Conservation (phyloP, 345 rosid genomes). For the Gossypium rotundifolium region DNA sequence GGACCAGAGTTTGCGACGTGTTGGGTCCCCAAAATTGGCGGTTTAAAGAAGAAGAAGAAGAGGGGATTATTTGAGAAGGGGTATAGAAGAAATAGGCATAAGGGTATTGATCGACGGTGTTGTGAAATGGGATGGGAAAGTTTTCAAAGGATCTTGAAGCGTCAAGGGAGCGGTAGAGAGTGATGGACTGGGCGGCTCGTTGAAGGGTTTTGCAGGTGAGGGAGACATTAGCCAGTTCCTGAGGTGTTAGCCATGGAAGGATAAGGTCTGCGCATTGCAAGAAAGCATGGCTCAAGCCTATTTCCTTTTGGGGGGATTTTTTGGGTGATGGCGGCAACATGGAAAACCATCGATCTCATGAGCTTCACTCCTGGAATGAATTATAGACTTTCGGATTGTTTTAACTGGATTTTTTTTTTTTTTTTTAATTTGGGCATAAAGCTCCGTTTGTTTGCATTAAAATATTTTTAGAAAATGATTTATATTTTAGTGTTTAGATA, state of each 20-base stretch:
- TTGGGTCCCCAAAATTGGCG: slow-evolving; percentile 60
- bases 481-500: too few relatives aligned
- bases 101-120: slow-evolving; percentile 31
- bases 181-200: slow-evolving; percentile 32
- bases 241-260: slow-evolving; percentile 62
- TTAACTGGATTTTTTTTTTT: background rate
- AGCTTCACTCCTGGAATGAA: background rate
- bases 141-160: slow-evolving; percentile 60
- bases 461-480: too few relatives aligned
- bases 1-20: background rate
- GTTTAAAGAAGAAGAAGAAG: slow-evolving; percentile 14
- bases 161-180: slow-evolving; percentile 49
- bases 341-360: background rate
- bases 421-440: too few relatives aligned
- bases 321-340: background rate
- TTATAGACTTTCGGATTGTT: background rate
- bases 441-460: too few relatives aligned
- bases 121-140: slow-evolving; percentile 46
- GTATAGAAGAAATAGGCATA: slow-evolving; percentile 67
- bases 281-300: slow-evolving; percentile 8
- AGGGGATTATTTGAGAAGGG: slow-evolving; percentile 46
- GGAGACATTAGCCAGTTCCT: slow-evolving; percentile 54
- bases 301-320: background rate
- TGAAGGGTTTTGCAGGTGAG: slow-evolving; percentile 48
- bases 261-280: slow-evolving; percentile 36